Evolutionary conservation across 306 rosid species (phyloP), one percentile per base, ranked within the genome.

Genomic region (Gillenia trifoliata): DNA sequence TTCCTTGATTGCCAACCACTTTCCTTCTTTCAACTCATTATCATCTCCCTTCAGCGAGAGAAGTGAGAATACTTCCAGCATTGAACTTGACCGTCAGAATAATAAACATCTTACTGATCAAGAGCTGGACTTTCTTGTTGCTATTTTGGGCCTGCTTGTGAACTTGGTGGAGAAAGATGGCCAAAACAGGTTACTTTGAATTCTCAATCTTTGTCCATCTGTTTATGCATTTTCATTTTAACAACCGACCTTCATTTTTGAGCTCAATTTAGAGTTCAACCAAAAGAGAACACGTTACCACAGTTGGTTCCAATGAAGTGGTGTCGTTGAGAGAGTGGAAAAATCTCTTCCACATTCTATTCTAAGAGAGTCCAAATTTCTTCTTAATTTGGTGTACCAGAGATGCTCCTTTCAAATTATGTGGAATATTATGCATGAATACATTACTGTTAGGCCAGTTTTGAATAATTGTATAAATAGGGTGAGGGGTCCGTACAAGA

Each of bases 71-170:
- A 66, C 75, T 38, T 81, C 77, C 60, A 76, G 66, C 73, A 71
- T 68, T 43, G 84, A 76, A 67, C 67, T 79, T 29, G 89, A 80
- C 60, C 75, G 61, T 71, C 91, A 75, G 70, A 55, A 43, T 77
- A 90, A 90, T 66, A 89, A 45, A 61, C 92, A 77, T 74, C 92
- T 95, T 43, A 82, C 84, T 22, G 99, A 95, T 87, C 84, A 90
- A 3, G 99, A 95, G 83, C 82, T 89, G 65, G 98, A 95, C 86
- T 90, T 95, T 82, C 99, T 95, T 68, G 99, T 95, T 68, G 98
- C 99, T 40, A 95, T 95, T 78, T 81, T 95, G 79, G 99, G 99
- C 74, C 85, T 95, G 74, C 98, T 95, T 76, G 98, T 95, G 77
- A 95, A 95, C 85, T 87, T 95, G 81, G 92, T 95, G 4, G 99